Percentiles rank a stretch among this genome's conserved stretches.
Evolutionary conservation across 2,329 filamentous ascomycete genomes (phyloP).

Genomic region (Cryphonectria radicalis): DNA sequence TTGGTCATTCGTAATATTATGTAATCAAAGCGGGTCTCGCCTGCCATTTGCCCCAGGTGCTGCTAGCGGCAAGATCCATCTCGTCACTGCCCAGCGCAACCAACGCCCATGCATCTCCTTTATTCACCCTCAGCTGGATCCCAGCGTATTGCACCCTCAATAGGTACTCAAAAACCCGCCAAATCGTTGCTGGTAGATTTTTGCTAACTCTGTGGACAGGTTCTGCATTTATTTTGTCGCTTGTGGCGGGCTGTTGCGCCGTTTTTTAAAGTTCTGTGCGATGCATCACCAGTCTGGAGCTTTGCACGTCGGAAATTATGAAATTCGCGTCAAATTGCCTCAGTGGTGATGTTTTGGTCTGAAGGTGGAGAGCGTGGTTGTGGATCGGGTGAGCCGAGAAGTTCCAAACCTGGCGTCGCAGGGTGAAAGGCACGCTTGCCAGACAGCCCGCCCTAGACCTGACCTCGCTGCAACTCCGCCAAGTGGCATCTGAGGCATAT

Average conservation of each 20-base stretch:
- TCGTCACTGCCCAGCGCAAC: slow-evolving; percentile 6
- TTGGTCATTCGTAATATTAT: neutral
- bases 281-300: slow-evolving; percentile 16
- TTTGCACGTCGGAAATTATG: slow-evolving; percentile 10
- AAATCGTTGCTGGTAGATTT: neutral
- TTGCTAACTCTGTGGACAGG: slow-evolving; percentile 21
- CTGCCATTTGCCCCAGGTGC: slow-evolving; percentile 3
- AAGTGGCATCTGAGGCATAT: slow-evolving; percentile 16
- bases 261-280: neutral
- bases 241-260: neutral
- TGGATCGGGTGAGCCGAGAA: slow-evolving; percentile 23
- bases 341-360: slow-evolving; percentile 19
- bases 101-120: slow-evolving; percentile 13
- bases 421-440: slow-evolving; percentile 25
- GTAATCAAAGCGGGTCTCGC: neutral
- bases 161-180: slow-evolving; percentile 8
- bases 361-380: slow-evolving; percentile 18
- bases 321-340: slow-evolving; percentile 8
- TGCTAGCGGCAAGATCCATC: slow-evolving; percentile 17
- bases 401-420: slow-evolving; percentile 18
- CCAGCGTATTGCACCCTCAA: neutral
- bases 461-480: slow-evolving; percentile 21
- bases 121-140: neutral
- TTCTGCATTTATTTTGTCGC: neutral
- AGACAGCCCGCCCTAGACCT: slow-evolving; percentile 20